A percentile compares a stretch with the other conserved stretches of the same genome.
These are phyloP conservation scores for Rhizophagus prolifer DNA, from an alignment of 192 early-diverging fungal genomes.

Conservation along the genomic window DNA sequence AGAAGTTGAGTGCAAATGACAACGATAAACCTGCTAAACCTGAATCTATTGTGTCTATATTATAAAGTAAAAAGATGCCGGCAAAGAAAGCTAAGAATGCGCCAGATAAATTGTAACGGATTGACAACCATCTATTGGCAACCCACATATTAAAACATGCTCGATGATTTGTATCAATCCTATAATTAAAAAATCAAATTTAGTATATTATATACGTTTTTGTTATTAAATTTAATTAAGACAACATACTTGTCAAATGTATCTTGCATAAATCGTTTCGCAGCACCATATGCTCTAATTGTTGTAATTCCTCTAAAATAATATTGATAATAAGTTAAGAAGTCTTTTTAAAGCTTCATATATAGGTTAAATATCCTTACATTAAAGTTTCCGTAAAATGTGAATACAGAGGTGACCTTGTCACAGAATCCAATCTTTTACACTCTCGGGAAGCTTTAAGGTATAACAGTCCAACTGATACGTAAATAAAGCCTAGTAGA, in stretches of 20 bases:
- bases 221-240: too few species aligned
- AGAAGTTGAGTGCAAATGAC: conserved; percentile 80
- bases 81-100: conserved; percentile 68
- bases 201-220: too few species aligned
- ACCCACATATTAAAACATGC: conserved; percentile 79
- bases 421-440: conserved; percentile 67
- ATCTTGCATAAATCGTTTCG: conserved; percentile 37
- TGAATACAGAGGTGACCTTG: conserved; percentile 75
- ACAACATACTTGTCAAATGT: conserved; percentile 36
- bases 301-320: conserved; percentile 59
- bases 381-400: conserved; percentile 68
- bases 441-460: conserved; percentile 79
- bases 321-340: not conserved
- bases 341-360: conserved; percentile 34
- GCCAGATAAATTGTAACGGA: conserved; percentile 72
- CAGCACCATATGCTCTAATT: conserved; percentile 77
- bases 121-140: conserved; percentile 78
- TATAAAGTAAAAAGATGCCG: conserved; percentile 49
- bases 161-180: conserved; percentile 69
- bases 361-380: conserved; percentile 32
- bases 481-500: not conserved
- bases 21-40: conserved; percentile 81
- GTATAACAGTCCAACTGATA: conserved; percentile 67
- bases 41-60: conserved; percentile 53
- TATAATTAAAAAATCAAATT: not conserved